Percentiles rank a stretch among this genome's conserved stretches.
Evolutionary conservation across 1,139 yeast genomes (phyloP).

Genomic region (Candida sp.): DNA sequence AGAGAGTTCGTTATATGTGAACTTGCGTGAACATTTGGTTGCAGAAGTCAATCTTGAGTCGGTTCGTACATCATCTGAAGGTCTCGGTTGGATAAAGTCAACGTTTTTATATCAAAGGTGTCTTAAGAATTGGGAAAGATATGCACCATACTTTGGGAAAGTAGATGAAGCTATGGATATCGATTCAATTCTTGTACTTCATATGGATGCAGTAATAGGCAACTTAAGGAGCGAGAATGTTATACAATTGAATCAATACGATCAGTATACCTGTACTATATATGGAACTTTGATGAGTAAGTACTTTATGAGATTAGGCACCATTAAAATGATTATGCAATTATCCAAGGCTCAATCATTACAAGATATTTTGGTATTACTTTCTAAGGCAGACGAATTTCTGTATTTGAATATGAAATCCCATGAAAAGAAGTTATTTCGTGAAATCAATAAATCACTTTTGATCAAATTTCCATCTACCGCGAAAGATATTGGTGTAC

Average conservation of each 20-base stretch:
- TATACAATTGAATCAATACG: constrained; percentile 3
- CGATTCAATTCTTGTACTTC: constrained; percentile 21
- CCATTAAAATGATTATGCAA: constrained; percentile 32
- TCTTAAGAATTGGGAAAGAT: constrained; percentile 32
- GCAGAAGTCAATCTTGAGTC: constrained; percentile 49
- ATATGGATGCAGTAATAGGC: constrained; percentile 23
- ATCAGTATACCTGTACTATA: constrained; percentile 22
- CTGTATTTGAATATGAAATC: constrained; percentile 31
- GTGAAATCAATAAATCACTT: constrained; percentile 35
- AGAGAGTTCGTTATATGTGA: constrained; percentile 48
- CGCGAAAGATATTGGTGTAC: constrained; percentile 15
- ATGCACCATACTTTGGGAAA: constrained; percentile 18
- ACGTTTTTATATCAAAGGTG: constrained; percentile 52
- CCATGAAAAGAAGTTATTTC: constrained; percentile 40
- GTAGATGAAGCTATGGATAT: constrained; percentile 9
- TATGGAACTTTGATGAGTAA: constrained; percentile 46
- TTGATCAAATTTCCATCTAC: constrained; percentile 26
- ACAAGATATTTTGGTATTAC: constrained; percentile 17
- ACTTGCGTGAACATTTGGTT: constrained; percentile 41
- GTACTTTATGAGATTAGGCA: constrained; percentile 40
- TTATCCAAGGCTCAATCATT: constrained; percentile 9
- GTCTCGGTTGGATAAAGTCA: constrained; percentile 46
- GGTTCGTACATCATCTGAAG: constrained; percentile 32
- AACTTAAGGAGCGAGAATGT: constrained; percentile 17
- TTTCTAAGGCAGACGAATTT: constrained; percentile 38